Conservation (phyloP, 2,329 filamentous ascomycete species). For the Aspergillus fumigatus region DNA sequence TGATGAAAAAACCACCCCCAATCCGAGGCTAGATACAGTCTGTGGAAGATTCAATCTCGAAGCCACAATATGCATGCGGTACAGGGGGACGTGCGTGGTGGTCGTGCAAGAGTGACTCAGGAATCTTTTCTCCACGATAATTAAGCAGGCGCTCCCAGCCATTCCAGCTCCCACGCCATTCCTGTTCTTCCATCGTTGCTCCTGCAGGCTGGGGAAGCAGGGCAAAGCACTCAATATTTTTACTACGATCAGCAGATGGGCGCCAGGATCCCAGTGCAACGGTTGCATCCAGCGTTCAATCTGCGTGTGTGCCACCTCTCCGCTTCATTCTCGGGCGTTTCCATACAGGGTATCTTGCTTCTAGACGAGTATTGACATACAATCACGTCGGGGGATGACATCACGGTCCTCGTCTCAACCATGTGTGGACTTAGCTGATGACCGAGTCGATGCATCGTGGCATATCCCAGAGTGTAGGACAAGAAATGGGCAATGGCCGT, state of each 20-base stretch:
- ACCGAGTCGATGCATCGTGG: not conserved
- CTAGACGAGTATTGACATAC: not conserved
- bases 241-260: not conserved
- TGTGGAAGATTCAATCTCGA: not conserved
- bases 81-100: constrained; percentile 12
- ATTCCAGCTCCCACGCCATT: not conserved
- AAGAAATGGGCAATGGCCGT: not conserved
- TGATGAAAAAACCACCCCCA: not conserved
- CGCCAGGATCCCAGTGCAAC: constrained; percentile 10
- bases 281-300: constrained; percentile 11
- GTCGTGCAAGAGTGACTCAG: not conserved
- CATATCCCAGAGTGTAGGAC: not conserved
- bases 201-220: not conserved
- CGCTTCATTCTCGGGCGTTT: not conserved
- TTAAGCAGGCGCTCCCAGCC: not conserved
- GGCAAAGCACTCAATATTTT: not conserved
- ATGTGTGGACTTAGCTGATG: not conserved
- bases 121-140: not conserved
- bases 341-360: not conserved
- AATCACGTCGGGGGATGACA: not conserved
- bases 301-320: constrained; percentile 9
- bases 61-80: constrained; percentile 17
- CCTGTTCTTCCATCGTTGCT: not conserved
- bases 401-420: not conserved
- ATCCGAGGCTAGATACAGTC: not conserved